These are phyloP conservation scores for Oemleria cerasiformis DNA, from an alignment of 306 rosid species.

Conservation along the genomic window DNA sequence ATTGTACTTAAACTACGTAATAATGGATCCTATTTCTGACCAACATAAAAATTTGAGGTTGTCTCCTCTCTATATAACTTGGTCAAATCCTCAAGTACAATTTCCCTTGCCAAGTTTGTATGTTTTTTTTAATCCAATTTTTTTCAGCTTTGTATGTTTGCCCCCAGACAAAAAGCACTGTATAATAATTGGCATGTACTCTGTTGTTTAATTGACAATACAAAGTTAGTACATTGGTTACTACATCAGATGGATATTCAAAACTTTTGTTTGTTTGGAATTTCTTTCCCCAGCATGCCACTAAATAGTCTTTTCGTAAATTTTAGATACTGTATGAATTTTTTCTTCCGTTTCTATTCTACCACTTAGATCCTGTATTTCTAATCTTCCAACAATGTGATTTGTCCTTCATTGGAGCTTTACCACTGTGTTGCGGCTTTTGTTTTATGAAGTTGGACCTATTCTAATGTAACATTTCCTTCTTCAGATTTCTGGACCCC, in stretches of 20 bases:
- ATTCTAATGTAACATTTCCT: not conserved
- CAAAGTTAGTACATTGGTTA: not conserved
- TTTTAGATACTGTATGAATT: too few relatives aligned
- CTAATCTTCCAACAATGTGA: too few relatives aligned
- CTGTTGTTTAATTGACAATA: not conserved
- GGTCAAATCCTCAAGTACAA: too few relatives aligned
- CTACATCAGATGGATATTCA: not conserved
- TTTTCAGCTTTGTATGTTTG: not conserved
- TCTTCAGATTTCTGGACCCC: conserved; percentile 68
- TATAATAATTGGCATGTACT: not conserved
- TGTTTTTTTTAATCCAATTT: not conserved
- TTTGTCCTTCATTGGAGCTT: not conserved
- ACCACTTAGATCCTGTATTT: too few relatives aligned
- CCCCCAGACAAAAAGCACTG: not conserved
- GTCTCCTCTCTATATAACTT: too few relatives aligned
- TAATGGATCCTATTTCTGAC: not conserved
- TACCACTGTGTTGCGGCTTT: not conserved
- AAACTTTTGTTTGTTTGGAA: not conserved
- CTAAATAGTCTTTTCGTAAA: not conserved
- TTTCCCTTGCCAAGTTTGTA: not conserved
- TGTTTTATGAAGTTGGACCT: not conserved
- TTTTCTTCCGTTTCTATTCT: too few relatives aligned
- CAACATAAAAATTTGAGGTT: too few relatives aligned
- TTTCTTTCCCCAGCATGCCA: not conserved
- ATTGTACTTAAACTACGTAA: too few relatives aligned